Conservation (phyloP, 108 stramenopile genomes). For the Mediolabrus comicus region DNA sequence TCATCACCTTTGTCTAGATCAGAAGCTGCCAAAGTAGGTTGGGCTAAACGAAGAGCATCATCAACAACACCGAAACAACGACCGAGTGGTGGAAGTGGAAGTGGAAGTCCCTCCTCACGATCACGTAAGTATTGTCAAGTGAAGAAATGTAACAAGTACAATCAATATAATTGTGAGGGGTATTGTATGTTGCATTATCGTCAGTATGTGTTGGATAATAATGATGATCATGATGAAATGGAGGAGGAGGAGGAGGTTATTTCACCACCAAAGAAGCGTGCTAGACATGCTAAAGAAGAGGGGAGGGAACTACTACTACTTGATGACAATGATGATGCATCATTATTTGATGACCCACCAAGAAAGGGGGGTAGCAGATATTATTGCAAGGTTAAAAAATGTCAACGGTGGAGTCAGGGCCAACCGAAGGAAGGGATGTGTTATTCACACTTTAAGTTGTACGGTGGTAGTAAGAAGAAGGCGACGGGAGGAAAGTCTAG, state of each 20-base stretch:
- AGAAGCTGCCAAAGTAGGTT: too few relatives aligned
- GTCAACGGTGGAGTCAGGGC: not conserved
- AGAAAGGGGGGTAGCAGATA: not conserved
- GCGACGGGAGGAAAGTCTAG: not conserved
- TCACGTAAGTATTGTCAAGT: too few relatives aligned
- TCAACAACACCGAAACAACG: too few relatives aligned
- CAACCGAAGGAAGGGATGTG: not conserved
- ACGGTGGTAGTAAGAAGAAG: not conserved
- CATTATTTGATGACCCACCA: not conserved
- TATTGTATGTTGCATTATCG: not conserved
- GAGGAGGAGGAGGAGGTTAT: not conserved
- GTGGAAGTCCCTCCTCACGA: too few relatives aligned
- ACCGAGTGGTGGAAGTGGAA: too few relatives aligned
- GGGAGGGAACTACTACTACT: not conserved
- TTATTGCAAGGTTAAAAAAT: not conserved
- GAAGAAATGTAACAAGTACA: conserved; percentile 3
- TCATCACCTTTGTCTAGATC: too few relatives aligned
- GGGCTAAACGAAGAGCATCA: too few relatives aligned
- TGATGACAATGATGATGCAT: not conserved
- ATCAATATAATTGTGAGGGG: conserved; percentile 11
- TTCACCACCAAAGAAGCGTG: not conserved
- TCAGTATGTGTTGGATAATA: not conserved
- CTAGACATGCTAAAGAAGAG: not conserved
- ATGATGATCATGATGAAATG: not conserved
- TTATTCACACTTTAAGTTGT: not conserved